Evolutionary conservation across 2,329 filamentous ascomycete species (phyloP).

Genomic region (Xylariomycetidae sp.): DNA sequence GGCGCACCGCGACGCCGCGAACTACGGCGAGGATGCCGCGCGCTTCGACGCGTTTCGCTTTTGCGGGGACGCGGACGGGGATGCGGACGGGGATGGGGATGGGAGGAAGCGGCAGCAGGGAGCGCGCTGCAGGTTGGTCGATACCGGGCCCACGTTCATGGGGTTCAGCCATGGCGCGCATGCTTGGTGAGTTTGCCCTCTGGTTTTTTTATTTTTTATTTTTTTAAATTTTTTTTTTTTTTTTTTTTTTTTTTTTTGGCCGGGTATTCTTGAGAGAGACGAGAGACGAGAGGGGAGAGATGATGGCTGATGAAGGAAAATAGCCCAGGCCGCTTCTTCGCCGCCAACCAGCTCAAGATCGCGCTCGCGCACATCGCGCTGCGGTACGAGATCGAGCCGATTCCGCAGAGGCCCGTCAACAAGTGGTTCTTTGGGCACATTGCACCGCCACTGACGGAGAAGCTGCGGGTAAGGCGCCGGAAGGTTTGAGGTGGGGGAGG

Average conservation of each 20-base stretch:
- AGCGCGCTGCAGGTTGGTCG: conserved; percentile 21
- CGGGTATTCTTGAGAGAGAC: no score
- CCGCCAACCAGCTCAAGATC: conserved; percentile 33
- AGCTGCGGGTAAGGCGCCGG: conserved; percentile 16
- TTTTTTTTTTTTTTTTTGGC: no score
- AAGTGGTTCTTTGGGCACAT: conserved; percentile 25
- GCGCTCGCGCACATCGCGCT: conserved; percentile 27
- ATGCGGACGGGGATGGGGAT: conserved; percentile 11
- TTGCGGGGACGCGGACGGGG: conserved; percentile 10
- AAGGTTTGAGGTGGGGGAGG: no score
- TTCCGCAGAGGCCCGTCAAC: conserved; percentile 16
- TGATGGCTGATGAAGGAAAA: no score
- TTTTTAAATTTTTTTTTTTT: no score
- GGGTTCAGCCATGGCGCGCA: conserved; percentile 32
- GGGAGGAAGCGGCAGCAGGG: conserved; percentile 5
- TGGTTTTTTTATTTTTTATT: no score
- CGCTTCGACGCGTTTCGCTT: conserved; percentile 35
- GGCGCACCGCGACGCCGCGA: conserved; percentile 26
- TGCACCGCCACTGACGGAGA: conserved; percentile 19
- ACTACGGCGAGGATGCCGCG: conserved; percentile 26
- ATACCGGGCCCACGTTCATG: conserved; percentile 28
- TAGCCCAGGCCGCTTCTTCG: conserved; percentile 33
- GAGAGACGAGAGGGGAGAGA: no score
- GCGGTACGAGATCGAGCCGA: conserved; percentile 31
- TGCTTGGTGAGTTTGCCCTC: conserved; percentile 24